These are phyloP conservation scores for Gamsiella multidivaricata DNA, from an alignment of 192 early-diverging fungal species.

Conservation along the genomic window DNA sequence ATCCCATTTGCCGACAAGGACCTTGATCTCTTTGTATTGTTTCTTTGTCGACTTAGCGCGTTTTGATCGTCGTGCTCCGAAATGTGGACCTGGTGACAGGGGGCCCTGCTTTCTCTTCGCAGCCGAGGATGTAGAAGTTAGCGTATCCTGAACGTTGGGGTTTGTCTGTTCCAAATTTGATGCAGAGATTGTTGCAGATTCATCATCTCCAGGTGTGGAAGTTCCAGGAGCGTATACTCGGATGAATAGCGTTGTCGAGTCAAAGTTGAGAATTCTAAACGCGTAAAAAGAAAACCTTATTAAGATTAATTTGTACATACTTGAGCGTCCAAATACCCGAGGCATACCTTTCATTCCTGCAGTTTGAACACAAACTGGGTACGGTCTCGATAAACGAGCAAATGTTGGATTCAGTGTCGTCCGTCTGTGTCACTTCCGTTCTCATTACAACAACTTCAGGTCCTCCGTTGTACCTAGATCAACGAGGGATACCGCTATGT, in stretches of 20 bases:
- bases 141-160: no score
- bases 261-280: conserved; percentile 27
- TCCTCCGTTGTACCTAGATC: conserved; percentile 30
- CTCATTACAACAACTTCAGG: conserved; percentile 5
- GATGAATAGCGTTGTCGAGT: conserved; percentile 3
- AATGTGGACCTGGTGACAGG: not conserved
- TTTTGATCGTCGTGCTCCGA: conserved; percentile 27
- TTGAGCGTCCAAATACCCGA: no score
- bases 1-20: conserved; percentile 25
- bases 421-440: not conserved
- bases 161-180: not conserved
- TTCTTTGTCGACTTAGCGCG: conserved; percentile 11
- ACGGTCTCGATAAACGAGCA: not conserved
- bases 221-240: conserved; percentile 10
- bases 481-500: no score
- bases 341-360: conserved; percentile 21
- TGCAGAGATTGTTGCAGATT: not conserved
- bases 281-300: not conserved
- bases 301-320: not conserved
- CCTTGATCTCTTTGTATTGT: conserved; percentile 10
- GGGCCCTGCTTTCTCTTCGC: conserved; percentile 3
- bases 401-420: not conserved
- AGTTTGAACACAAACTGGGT: conserved; percentile 6
- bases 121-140: not conserved
- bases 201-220: not conserved